Conservation (phyloP, 257 asterid genomes). For the Apocynum venetum region DNA sequence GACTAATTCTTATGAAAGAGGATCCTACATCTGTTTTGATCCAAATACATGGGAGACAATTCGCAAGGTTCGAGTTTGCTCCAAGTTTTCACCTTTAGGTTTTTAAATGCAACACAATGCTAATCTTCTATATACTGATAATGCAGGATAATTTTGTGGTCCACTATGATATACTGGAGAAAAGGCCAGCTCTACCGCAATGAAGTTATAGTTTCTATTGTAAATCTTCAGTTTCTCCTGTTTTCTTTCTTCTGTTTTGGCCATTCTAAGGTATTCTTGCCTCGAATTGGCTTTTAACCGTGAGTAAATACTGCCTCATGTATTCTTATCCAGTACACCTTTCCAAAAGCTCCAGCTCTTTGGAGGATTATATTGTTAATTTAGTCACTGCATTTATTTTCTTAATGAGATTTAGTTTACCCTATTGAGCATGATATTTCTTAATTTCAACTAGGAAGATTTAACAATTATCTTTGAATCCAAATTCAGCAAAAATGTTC, state of each 20-base stretch:
- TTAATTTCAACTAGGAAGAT: background rate
- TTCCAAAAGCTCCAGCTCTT: background rate
- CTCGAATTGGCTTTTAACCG: background rate
- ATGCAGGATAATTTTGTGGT: slow-evolving; percentile 94
- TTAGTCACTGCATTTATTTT: background rate
- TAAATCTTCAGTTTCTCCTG: slow-evolving; percentile 15
- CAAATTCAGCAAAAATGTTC: background rate
- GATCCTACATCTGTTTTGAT: slow-evolving; percentile 85
- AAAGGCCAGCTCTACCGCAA: slow-evolving; percentile 72
- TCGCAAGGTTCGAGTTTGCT: slow-evolving; percentile 68
- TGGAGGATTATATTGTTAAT: background rate
- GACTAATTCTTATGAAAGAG: slow-evolving; percentile 73
- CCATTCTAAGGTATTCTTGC: background rate
- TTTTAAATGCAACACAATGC: background rate
- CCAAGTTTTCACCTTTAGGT: background rate
- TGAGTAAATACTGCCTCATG: background rate
- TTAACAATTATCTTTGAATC: background rate
- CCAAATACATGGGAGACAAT: slow-evolving; percentile 97
- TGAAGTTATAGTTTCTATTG: slow-evolving; percentile 8
- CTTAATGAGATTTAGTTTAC: background rate
- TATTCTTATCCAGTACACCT: background rate
- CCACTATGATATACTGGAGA: slow-evolving; percentile 83
- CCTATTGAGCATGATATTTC: background rate
- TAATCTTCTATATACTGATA: background rate
- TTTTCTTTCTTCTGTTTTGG: slow-evolving; percentile 5